Base-by-base conservation (phyloP, 2,329 filamentous ascomycete species). In the Sporothrix sp. region DNA sequence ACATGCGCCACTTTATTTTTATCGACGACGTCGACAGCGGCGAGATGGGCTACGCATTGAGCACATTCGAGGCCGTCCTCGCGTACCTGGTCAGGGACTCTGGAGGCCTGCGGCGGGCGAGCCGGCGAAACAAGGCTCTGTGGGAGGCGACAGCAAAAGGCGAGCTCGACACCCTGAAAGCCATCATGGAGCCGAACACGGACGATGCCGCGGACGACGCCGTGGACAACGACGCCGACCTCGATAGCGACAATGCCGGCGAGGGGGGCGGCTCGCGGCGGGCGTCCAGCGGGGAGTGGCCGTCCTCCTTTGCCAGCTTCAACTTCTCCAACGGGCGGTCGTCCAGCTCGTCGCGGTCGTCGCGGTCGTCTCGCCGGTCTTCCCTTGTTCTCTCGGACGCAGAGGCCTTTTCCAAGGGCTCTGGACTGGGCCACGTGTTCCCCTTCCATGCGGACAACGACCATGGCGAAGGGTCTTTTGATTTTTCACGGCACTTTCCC, bases 1-100 rank as follows among this genome's bases (percentile, higher is more conserved):
- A 97, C 64, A 95, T 97, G 75, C 85, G 91, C 38, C 88, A 95
- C 61, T 98, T 96, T 62, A 93, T 96, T 58, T 98, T 95, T 66
- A 90, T 95, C 46, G 93, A 97, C 59, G 93, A 98, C 67, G 89
- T 98, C 8, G 93, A 98, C 58, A 94, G 82, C 54, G 93, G 93
- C 44, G 93, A 98, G 68, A 84, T 94, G 73, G 93, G 93, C 8
- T 98, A 98, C 66, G 90, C 91, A 0, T 68, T 98, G 46, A 97
- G 91, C 66, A 98, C 93, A 0, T 87, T 97, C 54, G 93, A 98
- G 65, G 93, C 89, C 7, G 93, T 98, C 0, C 68, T 98, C 30
- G 82, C 87, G 1, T 97, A 98, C 63, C 77, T 98, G 3, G 79
- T 83, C 8, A 79, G 82, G 54, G 90, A 95, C 62, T 95, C 91